These are phyloP conservation scores for Stachybotrys elegans DNA, from an alignment of 2,329 filamentous ascomycete species.

Conservation along the genomic window DNA sequence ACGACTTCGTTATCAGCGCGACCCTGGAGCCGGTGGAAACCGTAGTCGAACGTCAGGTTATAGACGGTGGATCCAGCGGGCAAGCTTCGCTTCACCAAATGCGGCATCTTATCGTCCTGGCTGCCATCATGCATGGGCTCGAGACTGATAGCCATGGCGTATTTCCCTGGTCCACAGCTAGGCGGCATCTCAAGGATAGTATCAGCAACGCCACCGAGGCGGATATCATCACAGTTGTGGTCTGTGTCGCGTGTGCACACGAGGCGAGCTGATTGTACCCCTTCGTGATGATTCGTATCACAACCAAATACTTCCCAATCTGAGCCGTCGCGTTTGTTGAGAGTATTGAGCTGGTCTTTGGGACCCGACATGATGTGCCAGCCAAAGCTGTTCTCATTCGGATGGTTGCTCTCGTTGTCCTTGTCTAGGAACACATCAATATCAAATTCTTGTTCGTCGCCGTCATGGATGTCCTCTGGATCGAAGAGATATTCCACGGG, in stretches of 20 bases:
- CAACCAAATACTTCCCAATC: background rate
- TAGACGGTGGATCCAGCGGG: background rate
- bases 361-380: background rate
- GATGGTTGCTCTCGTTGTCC: background rate
- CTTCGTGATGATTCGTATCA: background rate
- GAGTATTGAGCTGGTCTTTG: background rate
- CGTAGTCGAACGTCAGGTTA: background rate
- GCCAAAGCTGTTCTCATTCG: background rate
- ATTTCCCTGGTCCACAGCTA: background rate
- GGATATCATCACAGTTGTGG: background rate
- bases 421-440: background rate
- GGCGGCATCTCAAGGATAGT: background rate
- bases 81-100: background rate
- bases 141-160: background rate
- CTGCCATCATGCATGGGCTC: background rate
- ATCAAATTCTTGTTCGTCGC: background rate
- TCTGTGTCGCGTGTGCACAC: background rate
- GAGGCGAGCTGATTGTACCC: background rate
- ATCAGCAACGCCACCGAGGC: background rate
- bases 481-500: background rate
- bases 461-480: background rate
- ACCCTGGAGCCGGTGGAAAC: background rate
- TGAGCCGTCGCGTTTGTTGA: background rate
- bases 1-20: background rate
- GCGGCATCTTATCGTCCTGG: background rate